Base-by-base conservation (phyloP, 768 basidiomycete genomes). In the Scleroderma bovista region DNA sequence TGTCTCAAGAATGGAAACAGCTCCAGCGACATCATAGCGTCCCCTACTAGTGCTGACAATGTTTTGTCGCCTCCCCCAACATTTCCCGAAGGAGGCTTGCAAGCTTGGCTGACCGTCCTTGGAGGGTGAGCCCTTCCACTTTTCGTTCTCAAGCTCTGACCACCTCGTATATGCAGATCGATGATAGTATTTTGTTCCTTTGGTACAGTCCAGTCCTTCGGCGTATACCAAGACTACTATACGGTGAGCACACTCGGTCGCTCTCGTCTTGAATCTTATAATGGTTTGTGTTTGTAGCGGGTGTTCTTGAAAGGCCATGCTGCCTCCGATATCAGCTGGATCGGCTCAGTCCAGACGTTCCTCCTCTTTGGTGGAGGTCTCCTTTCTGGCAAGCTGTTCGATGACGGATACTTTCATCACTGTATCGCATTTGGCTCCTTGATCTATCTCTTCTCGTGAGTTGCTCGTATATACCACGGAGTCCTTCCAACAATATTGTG, bases 201-300 rank as follows among this genome's bases (percentile, higher is more conserved):
- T 53, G 76, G 77, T 7, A 68, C 71, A 5, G 72, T 76, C 10
- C 75, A 76, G 49, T 73, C 75, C 8, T 76, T 74, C 52, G 61
- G 61, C n/a, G 75, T 77, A 17, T 79, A 74, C 57, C 74, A 78
- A 57, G 77, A 77, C 54, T 77, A 73, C 50, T 79, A 79, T 50
- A 73, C 72, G 22, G 75, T 76, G 57, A 2, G 16, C 10, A 19
- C 17, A 13, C 19, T 22, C 26, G 19, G 20, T 36, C 1, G 19
- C 41, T 12, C 40, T 17, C n/a, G 1, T 17, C 23, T 6, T 39
- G 8, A 22, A 2, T 22, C n/a, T 33, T 16, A 34, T 24, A 6
- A 34, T 46, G 45, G 29, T 47, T 17, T 19, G 31, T 31, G n/a
- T 38, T 24, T 47, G 42, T 45, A 74, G 72, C 68, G 71, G 23